Evolutionary conservation across 495 filamentous ascomycete genomes (phyloP), one percentile per base, ranked within the genome.

Genomic region (Tuber microsphaerosporum): DNA sequence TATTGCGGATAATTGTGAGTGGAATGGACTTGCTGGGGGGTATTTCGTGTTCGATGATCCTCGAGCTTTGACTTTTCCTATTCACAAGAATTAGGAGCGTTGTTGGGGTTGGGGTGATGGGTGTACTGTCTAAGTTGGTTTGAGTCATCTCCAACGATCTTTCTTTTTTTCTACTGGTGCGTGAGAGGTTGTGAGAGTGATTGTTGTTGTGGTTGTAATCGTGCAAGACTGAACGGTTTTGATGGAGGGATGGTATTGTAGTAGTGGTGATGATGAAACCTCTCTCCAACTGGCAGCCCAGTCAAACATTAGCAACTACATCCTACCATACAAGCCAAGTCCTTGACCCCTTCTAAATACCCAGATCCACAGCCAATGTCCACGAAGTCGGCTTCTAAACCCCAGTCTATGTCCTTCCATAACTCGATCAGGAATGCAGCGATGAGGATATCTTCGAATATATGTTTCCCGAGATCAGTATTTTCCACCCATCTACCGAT

Each of bases 371-470:
- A 98, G 22, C 94, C 96, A 70, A 98, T 91, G 81, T 98, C 96
- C 14, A 97, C 92, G 80, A 99, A 99, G 8, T 94, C 93, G 1
- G 93, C 92, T 80, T 97, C 97, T 0, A n/a, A 26, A 0, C 34
- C 26, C 8, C 81, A 77, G 26, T 75, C 78, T 90, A 97, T 95
- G 75, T 91, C 88, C 72, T 86, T 84, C 95, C 95, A 98, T 16
- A 97, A 86, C 86, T 97, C 94, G 44, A 97, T 91, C 56, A 99
- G 84, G 81, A 97, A 98, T 16, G 95, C 93, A 1, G 96, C 91
- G 75, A 97, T 96, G n/a, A 89, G 86, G 31, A 99, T 84, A 82
- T 98, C 94, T 82, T 98, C 94, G 83, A 97, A 97, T 14, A 97
- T 92, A 83, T 97, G 93, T 83, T 97, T 98, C 31, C 86, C 87